Conservation (phyloP, 164 flowering plant genomes). For the grape (Vitis vinifera) region ASM3070453v1 NC_081821.1:5515001-5515500, state of each 20-base stretch:
- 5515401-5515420: slow-evolving; percentile 25
- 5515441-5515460: slow-evolving; percentile 41
- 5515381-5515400: slow-evolving; percentile 28
- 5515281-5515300: slow-evolving; percentile 20
- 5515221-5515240: neutral
- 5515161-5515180: too few relatives aligned
- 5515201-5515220: neutral
- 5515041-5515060: neutral
- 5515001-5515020: too few relatives aligned
- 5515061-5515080: neutral
- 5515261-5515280: slow-evolving; percentile 16
- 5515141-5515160: too few relatives aligned
- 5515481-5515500: slow-evolving; percentile 31
- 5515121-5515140: neutral
- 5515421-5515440: slow-evolving; percentile 39
- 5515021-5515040: neutral
- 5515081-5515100: neutral
- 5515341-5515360: slow-evolving; percentile 31
- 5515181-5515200: neutral
- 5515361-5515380: slow-evolving; percentile 37
- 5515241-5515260: slow-evolving; percentile 6
- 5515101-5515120: neutral
- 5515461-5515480: slow-evolving; percentile 41
- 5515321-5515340: slow-evolving; percentile 40
- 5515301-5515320: slow-evolving; percentile 31